phyloP scores from a whole-genome alignment of 306 rosid species.

The Prunus dulcis region DNA sequence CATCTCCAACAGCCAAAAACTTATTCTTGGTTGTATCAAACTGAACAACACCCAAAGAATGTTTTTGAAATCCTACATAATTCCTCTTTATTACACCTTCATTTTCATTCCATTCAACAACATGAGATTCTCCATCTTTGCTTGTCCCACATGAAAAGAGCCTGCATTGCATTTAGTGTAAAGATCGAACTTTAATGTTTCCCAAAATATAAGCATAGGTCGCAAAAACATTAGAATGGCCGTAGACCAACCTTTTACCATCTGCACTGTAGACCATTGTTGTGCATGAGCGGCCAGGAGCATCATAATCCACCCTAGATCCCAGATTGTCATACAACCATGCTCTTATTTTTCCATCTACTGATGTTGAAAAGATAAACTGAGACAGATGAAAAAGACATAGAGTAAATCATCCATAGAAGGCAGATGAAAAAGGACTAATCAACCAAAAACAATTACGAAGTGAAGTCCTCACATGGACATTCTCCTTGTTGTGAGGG shows the following conservation, averaged over 20 bases:
- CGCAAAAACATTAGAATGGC: slow-evolving; percentile 9
- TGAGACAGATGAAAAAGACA: slow-evolving; percentile 18
- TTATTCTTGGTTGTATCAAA: slow-evolving; percentile 75
- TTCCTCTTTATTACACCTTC: slow-evolving; percentile 78
- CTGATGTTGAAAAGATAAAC: slow-evolving; percentile 73
- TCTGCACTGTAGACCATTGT: slow-evolving; percentile 82
- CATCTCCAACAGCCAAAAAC: slow-evolving; percentile 86
- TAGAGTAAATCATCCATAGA: slow-evolving; percentile 7
- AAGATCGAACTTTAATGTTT: slow-evolving; percentile 3
- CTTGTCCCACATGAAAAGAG: slow-evolving; percentile 94
- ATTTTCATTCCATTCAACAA: slow-evolving; percentile 88
- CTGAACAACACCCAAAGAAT: slow-evolving; percentile 66
- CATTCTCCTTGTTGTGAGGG: slow-evolving; percentile 74
- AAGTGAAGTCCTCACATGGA: slow-evolving; percentile 54
- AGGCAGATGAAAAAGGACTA: background rate
- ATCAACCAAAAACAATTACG: background rate
- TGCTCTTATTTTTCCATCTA: slow-evolving; percentile 61
- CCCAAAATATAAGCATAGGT: background rate
- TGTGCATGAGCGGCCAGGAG: slow-evolving; percentile 83
- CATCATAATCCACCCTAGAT: slow-evolving; percentile 81
- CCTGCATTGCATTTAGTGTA: slow-evolving; percentile 30
- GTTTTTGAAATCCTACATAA: slow-evolving; percentile 73
- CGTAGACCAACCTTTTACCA: slow-evolving; percentile 66
- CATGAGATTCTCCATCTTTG: slow-evolving; percentile 71
- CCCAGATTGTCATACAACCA: slow-evolving; percentile 77